Conservation (phyloP, 139 green algal genomes). For the Picochlorum sp. region DNA sequence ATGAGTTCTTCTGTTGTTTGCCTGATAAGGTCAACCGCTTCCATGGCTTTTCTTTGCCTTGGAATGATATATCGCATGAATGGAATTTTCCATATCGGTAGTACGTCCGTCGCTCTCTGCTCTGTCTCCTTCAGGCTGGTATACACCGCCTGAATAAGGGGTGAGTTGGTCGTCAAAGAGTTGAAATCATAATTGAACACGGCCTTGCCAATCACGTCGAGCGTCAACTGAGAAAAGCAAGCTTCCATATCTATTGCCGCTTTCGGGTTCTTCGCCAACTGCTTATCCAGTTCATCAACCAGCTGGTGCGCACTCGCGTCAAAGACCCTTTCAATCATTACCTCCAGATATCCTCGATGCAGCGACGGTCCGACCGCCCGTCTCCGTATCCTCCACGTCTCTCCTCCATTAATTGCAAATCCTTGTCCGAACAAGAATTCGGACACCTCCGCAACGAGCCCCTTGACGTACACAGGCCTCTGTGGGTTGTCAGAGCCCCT, state of each 20-base stretch:
- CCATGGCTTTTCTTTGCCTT: slow-evolving; percentile 57
- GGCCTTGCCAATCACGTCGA: slow-evolving; percentile 95
- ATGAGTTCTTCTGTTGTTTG: slow-evolving; percentile 85
- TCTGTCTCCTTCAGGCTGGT: slow-evolving; percentile 98
- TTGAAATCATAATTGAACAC: slow-evolving; percentile 99
- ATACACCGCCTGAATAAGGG: slow-evolving; percentile 94
- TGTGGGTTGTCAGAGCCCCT: slow-evolving; percentile 71
- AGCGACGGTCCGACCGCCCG: slow-evolving; percentile 83
- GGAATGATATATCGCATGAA: slow-evolving; percentile 49
- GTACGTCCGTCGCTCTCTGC: slow-evolving; percentile 85
- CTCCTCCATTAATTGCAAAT: slow-evolving; percentile 85
- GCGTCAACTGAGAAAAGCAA: slow-evolving; percentile 88
- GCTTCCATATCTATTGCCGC: slow-evolving; percentile 89
- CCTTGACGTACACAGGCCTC: slow-evolving; percentile 75
- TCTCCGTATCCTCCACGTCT: slow-evolving; percentile 72
- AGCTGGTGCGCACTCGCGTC: slow-evolving; percentile 54
- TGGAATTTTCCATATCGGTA: slow-evolving; percentile 90
- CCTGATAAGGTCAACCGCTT: slow-evolving; percentile 86
- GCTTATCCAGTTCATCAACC: slow-evolving; percentile 60
- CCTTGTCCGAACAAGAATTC: slow-evolving; percentile 95
- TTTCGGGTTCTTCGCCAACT: slow-evolving; percentile 12
- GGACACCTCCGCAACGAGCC: slow-evolving; percentile 82
- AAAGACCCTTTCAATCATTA: slow-evolving; percentile 89
- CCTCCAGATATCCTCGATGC: slow-evolving; percentile 84
- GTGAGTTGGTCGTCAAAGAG: slow-evolving; percentile 66